Percentiles rank a stretch among this genome's conserved stretches.
Conservation (phyloP, 1,284 basidiomycete genomes). For the Xerocomus nothofagi region DNA sequence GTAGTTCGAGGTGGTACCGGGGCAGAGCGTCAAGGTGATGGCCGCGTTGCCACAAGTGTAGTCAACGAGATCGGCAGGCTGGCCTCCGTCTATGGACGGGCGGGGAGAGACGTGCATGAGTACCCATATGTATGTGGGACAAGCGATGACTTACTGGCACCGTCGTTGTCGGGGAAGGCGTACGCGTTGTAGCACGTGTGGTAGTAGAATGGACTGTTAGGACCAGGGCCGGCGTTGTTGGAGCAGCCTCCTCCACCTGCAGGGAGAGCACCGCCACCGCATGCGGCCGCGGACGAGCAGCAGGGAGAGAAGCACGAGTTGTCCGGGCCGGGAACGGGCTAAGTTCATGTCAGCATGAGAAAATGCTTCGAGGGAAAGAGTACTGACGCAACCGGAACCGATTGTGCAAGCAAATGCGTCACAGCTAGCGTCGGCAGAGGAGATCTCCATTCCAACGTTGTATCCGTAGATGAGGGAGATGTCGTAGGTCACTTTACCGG, state of each 20-base stretch:
- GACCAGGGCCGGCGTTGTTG: slow-evolving; percentile 31
- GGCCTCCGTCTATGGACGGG: slow-evolving; percentile 14
- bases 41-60: slow-evolving; percentile 34
- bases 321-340: slow-evolving; percentile 34
- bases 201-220: slow-evolving; percentile 34
- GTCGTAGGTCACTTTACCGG: slow-evolving; percentile 37
- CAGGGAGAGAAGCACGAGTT: slow-evolving; percentile 32
- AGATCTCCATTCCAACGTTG: slow-evolving; percentile 39
- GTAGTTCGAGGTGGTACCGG: slow-evolving; percentile 29
- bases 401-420: slow-evolving; percentile 35
- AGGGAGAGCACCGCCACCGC: slow-evolving; percentile 30
- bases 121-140: background rate
- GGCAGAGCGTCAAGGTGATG: slow-evolving; percentile 36
- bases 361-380: background rate
- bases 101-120: background rate
- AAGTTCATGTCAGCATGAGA: slow-evolving; percentile 3
- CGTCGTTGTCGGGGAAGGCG: slow-evolving; percentile 37
- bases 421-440: slow-evolving; percentile 28
- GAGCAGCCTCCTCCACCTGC: slow-evolving; percentile 31
- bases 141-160: slow-evolving; percentile 18
- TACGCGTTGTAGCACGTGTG: slow-evolving; percentile 31
- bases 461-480: slow-evolving; percentile 40
- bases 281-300: slow-evolving; percentile 27
- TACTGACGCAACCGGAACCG: slow-evolving; percentile 27
- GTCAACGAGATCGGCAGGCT: slow-evolving; percentile 29